A percentile compares a stretch with the other conserved stretches of the same genome.
These are phyloP conservation scores for Ascochyta koolunga DNA, from an alignment of 2,329 filamentous ascomycete genomes.

Conservation along the genomic window DNA sequence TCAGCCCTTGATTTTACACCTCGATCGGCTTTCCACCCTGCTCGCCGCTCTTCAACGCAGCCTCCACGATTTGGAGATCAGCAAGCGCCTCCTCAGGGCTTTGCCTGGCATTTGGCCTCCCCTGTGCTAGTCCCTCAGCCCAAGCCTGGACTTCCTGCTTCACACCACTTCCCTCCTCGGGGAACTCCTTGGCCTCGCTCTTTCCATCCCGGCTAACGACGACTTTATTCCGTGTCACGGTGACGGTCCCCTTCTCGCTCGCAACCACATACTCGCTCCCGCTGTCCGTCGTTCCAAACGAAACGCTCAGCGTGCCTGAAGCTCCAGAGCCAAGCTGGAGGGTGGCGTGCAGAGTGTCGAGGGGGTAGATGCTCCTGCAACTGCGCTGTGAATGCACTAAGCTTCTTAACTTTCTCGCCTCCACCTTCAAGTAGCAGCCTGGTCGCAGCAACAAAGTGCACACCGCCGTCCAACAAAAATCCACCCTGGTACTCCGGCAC, in stretches of 20 bases:
- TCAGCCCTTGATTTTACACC: slow-evolving; percentile 7
- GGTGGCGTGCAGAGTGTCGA: slow-evolving; percentile 70
- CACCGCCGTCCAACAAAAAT: slow-evolving; percentile 76
- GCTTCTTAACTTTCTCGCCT: slow-evolving; percentile 51
- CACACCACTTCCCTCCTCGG: slow-evolving; percentile 60
- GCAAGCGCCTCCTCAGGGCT: slow-evolving; percentile 63
- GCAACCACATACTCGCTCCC: slow-evolving; percentile 63
- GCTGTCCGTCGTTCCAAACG: slow-evolving; percentile 62
- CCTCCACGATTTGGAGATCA: slow-evolving; percentile 63
- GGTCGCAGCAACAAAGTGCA: slow-evolving; percentile 71
- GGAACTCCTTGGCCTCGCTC: slow-evolving; percentile 52
- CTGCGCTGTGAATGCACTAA: slow-evolving; percentile 63
- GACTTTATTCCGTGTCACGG: slow-evolving; percentile 53
- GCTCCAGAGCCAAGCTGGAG: slow-evolving; percentile 61
- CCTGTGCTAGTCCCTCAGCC: slow-evolving; percentile 59
- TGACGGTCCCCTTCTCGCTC: slow-evolving; percentile 64
- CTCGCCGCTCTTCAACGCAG: slow-evolving; percentile 51
- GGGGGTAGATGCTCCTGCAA: slow-evolving; percentile 65
- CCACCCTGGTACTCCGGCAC: slow-evolving; percentile 74
- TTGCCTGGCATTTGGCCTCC: slow-evolving; percentile 59
- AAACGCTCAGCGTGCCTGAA: slow-evolving; percentile 63
- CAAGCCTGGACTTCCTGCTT: slow-evolving; percentile 66
- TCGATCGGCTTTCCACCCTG: slow-evolving; percentile 42
- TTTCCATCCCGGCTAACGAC: slow-evolving; percentile 34
- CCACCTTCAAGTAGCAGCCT: slow-evolving; percentile 61